Conservation (phyloP, 148 eudicot species). For the Chenopodium suecicum region DNA sequence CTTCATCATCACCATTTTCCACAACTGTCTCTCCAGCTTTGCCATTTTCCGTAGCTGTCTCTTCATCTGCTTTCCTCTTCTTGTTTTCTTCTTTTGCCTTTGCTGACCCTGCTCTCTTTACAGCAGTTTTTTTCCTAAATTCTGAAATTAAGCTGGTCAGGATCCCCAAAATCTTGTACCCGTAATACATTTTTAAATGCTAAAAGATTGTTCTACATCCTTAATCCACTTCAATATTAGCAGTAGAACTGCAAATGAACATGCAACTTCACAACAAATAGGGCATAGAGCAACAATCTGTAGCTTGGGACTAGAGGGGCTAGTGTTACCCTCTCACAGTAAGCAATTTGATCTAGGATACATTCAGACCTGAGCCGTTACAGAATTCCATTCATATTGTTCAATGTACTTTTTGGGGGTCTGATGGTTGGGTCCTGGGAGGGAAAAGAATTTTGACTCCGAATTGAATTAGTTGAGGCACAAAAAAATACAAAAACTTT, state of each 20-base stretch:
- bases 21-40: neutral
- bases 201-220: neutral
- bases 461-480: neutral
- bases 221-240: neutral
- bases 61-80: slow-evolving; percentile 41
- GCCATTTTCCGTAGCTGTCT: slow-evolving; percentile 10
- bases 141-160: slow-evolving; percentile 34
- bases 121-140: slow-evolving; percentile 53
- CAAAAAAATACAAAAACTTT: neutral
- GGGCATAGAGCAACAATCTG: neutral
- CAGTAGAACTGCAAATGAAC: neutral
- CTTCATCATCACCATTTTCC: too few species aligned
- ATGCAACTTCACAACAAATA: neutral
- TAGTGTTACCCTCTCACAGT: neutral
- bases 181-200: neutral
- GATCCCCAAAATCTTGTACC: neutral
- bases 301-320: neutral
- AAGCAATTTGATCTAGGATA: too few species aligned
- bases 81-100: slow-evolving; percentile 49
- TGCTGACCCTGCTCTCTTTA: slow-evolving; percentile 51
- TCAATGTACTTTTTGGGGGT: neutral
- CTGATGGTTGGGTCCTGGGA: neutral
- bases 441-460: neutral
- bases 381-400: neutral
- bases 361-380: neutral